A percentile compares a stretch with the other conserved stretches of the same genome.
phyloP scores from a whole-genome alignment of 805 yeast genomes.

The Lipomyces oligophaga region DNA sequence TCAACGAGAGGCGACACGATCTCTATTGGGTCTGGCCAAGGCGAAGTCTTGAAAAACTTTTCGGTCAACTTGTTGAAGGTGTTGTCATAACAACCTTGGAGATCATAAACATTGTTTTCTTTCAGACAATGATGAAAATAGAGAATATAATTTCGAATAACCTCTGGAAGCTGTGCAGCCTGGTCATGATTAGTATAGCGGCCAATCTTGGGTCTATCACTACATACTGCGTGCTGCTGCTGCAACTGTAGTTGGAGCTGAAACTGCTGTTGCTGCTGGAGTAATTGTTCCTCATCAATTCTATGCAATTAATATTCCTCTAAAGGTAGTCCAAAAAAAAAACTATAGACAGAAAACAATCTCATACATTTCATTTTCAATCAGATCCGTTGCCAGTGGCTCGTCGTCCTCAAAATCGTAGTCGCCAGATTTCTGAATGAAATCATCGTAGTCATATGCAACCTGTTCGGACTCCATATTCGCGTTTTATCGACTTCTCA shows the following conservation, averaged over 20 bases:
- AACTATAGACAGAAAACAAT: too few relatives aligned
- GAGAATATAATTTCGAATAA: slow-evolving; percentile 43
- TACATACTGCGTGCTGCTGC: slow-evolving; percentile 26
- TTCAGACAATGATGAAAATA: slow-evolving; percentile 43
- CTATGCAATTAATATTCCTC: not conserved
- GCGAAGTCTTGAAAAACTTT: slow-evolving; percentile 41
- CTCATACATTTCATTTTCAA: slow-evolving; percentile 28
- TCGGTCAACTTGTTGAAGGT: slow-evolving; percentile 47
- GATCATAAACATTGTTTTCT: slow-evolving; percentile 45
- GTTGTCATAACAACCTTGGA: slow-evolving; percentile 46
- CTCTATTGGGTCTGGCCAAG: slow-evolving; percentile 48
- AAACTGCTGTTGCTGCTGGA: slow-evolving; percentile 35
- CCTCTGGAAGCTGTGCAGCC: slow-evolving; percentile 42
- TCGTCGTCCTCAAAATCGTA: slow-evolving; percentile 33
- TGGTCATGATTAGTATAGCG: not conserved
- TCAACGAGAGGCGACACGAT: slow-evolving; percentile 45
- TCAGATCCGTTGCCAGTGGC: slow-evolving; percentile 30
- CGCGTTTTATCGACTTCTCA: too few relatives aligned
- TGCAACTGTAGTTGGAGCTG: slow-evolving; percentile 32
- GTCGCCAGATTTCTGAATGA: slow-evolving; percentile 30
- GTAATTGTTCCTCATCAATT: slow-evolving; percentile 37
- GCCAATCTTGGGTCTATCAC: not conserved
- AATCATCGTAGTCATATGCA: slow-evolving; percentile 29
- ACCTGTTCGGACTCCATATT: slow-evolving; percentile 24
- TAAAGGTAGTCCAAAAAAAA: not conserved